phyloP scores from a whole-genome alignment of 345 rosid species.

The Ceriops tagal region DNA sequence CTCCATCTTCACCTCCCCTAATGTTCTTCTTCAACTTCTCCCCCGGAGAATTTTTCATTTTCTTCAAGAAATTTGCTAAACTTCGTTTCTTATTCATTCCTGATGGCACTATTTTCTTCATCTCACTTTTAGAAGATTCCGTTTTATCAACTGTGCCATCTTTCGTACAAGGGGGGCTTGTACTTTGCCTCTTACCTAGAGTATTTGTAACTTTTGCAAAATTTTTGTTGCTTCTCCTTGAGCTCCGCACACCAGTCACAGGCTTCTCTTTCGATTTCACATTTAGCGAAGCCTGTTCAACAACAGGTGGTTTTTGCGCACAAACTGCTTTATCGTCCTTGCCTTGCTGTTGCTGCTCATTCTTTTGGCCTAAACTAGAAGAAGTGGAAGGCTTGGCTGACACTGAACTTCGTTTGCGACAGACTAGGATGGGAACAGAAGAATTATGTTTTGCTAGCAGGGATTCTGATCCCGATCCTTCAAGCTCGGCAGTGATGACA shows the following conservation, averaged over 20 bases:
- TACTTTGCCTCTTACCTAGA: constrained; percentile 31
- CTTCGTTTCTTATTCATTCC: constrained; percentile 54
- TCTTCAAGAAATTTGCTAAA: constrained; percentile 65
- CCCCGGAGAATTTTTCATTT: constrained; percentile 46
- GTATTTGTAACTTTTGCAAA: constrained; percentile 4
- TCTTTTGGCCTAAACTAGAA: constrained; percentile 36
- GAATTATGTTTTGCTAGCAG: constrained; percentile 43
- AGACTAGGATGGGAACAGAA: constrained; percentile 42
- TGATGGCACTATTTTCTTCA: constrained; percentile 29
- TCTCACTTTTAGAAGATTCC: constrained; percentile 20
- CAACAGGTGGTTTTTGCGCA: constrained; percentile 14
- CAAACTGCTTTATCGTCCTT: constrained; percentile 18
- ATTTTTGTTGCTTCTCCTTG: constrained; percentile 49
- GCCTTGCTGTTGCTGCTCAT: constrained; percentile 19
- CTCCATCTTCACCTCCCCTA: constrained; percentile 9
- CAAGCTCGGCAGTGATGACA: constrained; percentile 30
- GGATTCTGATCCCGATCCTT: constrained; percentile 48
- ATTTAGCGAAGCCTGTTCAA: constrained; percentile 31
- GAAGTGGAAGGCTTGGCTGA: constrained; percentile 47
- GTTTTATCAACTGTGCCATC: constrained; percentile 8
- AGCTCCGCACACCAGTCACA: constrained; percentile 53
- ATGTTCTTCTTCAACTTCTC: constrained; percentile 35
- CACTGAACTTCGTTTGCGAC: constrained; percentile 52
- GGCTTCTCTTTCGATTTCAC: constrained; percentile 42
- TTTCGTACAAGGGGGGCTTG: constrained; percentile 23